Base-by-base conservation (phyloP, 192 early-diverging fungal species). In the Pilaira anomala region DNA sequence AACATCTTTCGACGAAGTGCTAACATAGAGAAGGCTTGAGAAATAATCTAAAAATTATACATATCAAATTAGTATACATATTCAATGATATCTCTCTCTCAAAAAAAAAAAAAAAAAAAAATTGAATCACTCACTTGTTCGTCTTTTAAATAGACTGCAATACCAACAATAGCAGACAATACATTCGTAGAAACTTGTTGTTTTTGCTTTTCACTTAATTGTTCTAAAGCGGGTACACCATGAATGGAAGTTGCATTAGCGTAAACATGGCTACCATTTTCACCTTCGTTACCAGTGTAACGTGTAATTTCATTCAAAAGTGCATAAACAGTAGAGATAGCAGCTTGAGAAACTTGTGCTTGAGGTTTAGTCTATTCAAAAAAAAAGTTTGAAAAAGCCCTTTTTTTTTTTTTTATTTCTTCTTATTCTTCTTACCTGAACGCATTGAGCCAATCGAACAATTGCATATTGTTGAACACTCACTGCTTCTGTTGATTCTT, bases 21-120 rank as follows among this genome's bases (percentile, higher is more conserved):
- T 62, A 92, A 68, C 77, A 86, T 85, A 13, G 85, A 85, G 14
- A 87, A 81, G 29, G 81, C 82, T 60, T 78, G 64, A 6, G 81
- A 76, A 0, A 86, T 83, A 54, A 84, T 83, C 83, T 84, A 72
- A 44, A 28, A 45, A 45, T 13, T 22, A 25, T n/a, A 46, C 24
- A 21, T n/a, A 19, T 3, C 16, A 29, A 48, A 9, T 36, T 36
- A 36, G 7, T 18, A 26, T 6, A 26, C 13, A 14, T 30, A 11
- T 58, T 48, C 24, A 26, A 8, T 22, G 12, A 18, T 61, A 24
- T 18, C 12, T 30, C 29, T 48, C 16, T 45, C 25, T 9, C 16
- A 24, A 1, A 48, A 24, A 8, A 11, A 45, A 48, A 12, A 29
- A 24, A 1, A 48, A 24, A 8, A 11, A 45, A 48, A 12, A 29